These are phyloP conservation scores for Phallus indusiatus DNA, from an alignment of 768 basidiomycete genomes.

Conservation along the genomic window DNA sequence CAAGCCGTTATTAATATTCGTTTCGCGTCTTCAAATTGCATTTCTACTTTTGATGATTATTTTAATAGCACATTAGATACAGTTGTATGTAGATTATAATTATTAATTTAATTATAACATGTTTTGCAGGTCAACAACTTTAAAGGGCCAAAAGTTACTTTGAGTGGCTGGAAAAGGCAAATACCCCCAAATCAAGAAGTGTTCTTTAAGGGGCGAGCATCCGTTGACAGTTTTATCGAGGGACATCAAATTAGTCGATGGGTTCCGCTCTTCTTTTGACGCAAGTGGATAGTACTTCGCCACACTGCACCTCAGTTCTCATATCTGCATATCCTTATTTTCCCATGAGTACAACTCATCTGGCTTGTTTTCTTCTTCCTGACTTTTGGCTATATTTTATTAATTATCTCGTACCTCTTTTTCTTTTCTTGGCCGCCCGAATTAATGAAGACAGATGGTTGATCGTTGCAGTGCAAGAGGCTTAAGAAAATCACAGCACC, in stretches of 20 bases:
- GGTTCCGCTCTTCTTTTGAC: not conserved
- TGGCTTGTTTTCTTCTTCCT: not conserved
- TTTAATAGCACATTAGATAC: no score
- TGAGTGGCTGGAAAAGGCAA: not conserved
- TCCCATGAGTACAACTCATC: not conserved
- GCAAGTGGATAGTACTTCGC: not conserved
- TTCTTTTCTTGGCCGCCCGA: no score
- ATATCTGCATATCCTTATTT: not conserved
- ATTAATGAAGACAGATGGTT: no score
- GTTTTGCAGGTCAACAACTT: no score
- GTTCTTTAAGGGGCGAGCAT: not conserved
- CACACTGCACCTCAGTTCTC: not conserved
- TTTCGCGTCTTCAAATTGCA: no score
- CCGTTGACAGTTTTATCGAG: not conserved
- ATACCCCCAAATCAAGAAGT: not conserved
- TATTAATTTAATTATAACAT: no score
- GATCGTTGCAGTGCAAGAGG: no score
- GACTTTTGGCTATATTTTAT: not conserved
- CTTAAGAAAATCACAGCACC: no score
- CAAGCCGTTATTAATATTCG: no score
- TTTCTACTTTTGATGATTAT: no score
- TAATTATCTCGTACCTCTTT: not conserved
- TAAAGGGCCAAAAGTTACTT: not conserved
- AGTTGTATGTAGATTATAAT: no score
- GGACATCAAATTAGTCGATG: not conserved